Conservation (phyloP, 371 early-diverging fungal genomes). For the Mucor saturninus region DNA sequence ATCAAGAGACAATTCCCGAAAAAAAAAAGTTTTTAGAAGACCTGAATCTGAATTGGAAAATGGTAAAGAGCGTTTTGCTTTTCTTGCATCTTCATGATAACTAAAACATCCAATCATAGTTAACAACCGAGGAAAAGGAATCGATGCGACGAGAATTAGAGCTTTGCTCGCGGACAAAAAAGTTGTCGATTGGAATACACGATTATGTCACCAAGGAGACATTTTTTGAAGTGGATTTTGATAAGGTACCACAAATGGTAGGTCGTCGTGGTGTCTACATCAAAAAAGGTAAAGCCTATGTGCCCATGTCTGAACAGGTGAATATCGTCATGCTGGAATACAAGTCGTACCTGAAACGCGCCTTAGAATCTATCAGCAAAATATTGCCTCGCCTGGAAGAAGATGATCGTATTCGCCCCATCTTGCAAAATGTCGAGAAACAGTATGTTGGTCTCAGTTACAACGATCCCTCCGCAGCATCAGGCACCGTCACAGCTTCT, state of each 20-base stretch:
- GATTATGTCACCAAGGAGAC: conserved; percentile 42
- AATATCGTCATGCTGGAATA: conserved; percentile 83
- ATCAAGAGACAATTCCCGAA: conserved; percentile 60
- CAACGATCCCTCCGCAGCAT: conserved; percentile 33
- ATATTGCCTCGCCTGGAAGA: conserved; percentile 90
- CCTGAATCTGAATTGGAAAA: conserved; percentile 61
- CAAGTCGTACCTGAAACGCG: conserved; percentile 53
- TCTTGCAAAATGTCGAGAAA: conserved; percentile 83
- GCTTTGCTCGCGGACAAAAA: conserved; percentile 11
- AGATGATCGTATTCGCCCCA: conserved; percentile 89
- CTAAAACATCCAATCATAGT: conserved; percentile 6
- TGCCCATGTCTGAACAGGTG: conserved; percentile 76
- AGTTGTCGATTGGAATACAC: background rate
- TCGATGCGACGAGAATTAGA: conserved; percentile 16
- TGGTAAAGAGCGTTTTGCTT: conserved; percentile 33
- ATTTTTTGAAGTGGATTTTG: conserved; percentile 83
- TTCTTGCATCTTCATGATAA: background rate
- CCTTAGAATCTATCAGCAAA: conserved; percentile 51
- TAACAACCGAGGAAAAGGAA: conserved; percentile 28
- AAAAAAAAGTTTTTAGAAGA: conserved; percentile 59
- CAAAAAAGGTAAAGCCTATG: conserved; percentile 81
- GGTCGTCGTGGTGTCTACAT: conserved; percentile 73
- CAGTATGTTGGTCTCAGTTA: conserved; percentile 79
- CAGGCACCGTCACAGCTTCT: conserved; percentile 64
- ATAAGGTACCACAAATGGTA: conserved; percentile 83